phyloP scores from a whole-genome alignment of 2,329 filamentous ascomycete genomes.

The Aspergillus transmontanensis region DNA sequence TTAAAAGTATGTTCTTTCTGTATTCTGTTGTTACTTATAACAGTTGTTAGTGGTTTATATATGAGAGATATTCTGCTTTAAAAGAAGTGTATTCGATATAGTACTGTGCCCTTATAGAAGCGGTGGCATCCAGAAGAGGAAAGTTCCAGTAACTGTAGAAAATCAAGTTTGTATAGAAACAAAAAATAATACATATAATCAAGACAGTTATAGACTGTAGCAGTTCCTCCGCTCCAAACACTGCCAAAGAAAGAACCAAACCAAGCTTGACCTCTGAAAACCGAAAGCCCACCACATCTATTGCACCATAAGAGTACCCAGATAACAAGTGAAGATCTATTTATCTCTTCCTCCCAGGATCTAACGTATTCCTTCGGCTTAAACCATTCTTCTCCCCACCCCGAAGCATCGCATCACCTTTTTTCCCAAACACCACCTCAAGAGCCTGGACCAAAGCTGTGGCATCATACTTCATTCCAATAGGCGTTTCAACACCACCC shows the following conservation, averaged over 20 bases:
- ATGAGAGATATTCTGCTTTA: too few species aligned
- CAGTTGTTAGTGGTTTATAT: too few species aligned
- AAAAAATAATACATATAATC: not conserved
- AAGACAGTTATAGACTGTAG: not conserved
- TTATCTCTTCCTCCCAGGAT: slow-evolving; percentile 29
- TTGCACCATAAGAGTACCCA: not conserved
- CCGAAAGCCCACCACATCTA: not conserved
- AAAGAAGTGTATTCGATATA: too few species aligned
- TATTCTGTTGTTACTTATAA: too few species aligned
- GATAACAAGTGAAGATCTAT: not conserved
- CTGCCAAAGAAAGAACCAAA: not conserved
- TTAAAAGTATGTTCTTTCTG: too few species aligned
- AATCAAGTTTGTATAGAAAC: too few species aligned
- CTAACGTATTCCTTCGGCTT: slow-evolving; percentile 63
- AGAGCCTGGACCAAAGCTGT: slow-evolving; percentile 73
- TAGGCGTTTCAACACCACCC: slow-evolving; percentile 51
- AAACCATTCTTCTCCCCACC: slow-evolving; percentile 43
- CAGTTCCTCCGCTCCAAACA: not conserved
- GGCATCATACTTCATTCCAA: slow-evolving; percentile 71
- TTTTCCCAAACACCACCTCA: slow-evolving; percentile 72
- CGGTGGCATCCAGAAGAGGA: too few species aligned
- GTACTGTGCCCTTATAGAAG: too few species aligned
- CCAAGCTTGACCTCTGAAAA: too few species aligned
- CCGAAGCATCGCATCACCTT: slow-evolving; percentile 54
- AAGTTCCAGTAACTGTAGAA: too few species aligned